These are phyloP conservation scores for Apiospora saccharicola DNA, from an alignment of 2,329 filamentous ascomycete genomes.

Conservation along the genomic window DNA sequence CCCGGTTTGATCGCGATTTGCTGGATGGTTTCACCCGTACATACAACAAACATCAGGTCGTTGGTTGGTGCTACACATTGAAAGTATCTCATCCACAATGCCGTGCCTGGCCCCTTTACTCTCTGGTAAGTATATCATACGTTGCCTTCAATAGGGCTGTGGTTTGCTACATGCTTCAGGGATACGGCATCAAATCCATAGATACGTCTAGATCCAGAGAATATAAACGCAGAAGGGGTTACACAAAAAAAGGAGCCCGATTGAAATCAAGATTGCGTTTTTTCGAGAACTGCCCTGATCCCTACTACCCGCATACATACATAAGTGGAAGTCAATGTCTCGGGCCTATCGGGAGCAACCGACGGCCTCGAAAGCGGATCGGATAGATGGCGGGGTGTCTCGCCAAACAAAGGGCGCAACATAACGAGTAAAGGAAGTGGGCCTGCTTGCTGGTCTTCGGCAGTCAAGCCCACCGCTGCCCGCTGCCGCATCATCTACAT, in stretches of 20 bases:
- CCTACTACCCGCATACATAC: neutral
- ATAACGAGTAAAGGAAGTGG: neutral
- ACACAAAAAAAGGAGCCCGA: neutral
- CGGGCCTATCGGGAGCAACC: conserved; percentile 16
- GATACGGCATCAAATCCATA: neutral
- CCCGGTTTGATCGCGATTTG: conserved; percentile 28
- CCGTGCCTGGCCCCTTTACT: neutral
- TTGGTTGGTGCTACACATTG: neutral
- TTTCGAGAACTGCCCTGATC: neutral
- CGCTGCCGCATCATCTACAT: neutral
- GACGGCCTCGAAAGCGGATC: neutral
- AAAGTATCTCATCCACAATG: neutral
- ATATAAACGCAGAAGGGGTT: neutral
- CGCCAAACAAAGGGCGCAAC: neutral
- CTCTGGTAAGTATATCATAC: neutral
- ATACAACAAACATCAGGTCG: neutral
- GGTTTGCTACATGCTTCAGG: neutral
- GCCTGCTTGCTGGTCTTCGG: neutral
- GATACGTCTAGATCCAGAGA: neutral
- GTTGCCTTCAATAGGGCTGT: neutral
- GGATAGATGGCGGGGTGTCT: neutral
- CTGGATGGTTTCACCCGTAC: neutral
- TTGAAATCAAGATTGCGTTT: conserved; percentile 7
- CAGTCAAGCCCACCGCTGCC: neutral
- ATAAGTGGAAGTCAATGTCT: conserved; percentile 11